Conservation (phyloP, 176 grass and related monocot species). For the Tillandsia leiboldiana region DNA sequence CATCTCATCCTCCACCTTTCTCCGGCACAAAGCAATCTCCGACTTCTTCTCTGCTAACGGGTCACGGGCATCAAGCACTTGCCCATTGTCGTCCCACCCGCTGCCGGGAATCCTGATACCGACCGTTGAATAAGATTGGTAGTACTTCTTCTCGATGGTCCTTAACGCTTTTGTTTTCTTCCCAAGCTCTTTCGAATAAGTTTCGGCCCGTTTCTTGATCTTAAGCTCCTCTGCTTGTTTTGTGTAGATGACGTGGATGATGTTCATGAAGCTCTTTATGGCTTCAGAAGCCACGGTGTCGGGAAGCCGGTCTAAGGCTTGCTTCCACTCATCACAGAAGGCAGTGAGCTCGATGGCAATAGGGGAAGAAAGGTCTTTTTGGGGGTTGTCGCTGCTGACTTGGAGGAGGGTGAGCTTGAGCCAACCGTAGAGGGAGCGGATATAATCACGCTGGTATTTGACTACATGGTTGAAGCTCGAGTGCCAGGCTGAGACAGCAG, state of each 20-base stretch:
- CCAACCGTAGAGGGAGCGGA: constrained; percentile 78
- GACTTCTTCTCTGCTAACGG: constrained; percentile 86
- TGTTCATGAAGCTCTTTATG: constrained; percentile 86
- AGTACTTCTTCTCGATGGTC: constrained; percentile 89
- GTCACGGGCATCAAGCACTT: constrained; percentile 70
- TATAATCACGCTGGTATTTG: constrained; percentile 77
- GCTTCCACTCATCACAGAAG: constrained; percentile 98
- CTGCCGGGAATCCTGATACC: constrained; percentile 64
- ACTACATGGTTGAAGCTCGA: constrained; percentile 81
- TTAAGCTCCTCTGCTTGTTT: constrained; percentile 94
- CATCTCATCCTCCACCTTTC: constrained; percentile 95
- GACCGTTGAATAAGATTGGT: constrained; percentile 90
- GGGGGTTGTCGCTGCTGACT: constrained; percentile 44
- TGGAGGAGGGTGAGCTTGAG: constrained; percentile 78
- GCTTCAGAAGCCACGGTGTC: constrained; percentile 89
- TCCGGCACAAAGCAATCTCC: constrained; percentile 53
- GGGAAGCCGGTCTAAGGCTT: constrained; percentile 83
- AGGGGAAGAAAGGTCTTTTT: constrained; percentile 48
- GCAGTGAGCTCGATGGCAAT: constrained; percentile 66
- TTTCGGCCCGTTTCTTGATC: constrained; percentile 72
- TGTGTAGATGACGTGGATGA: constrained; percentile 84
- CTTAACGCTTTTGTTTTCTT: constrained; percentile 78
- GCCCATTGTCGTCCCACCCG: constrained; percentile 41
- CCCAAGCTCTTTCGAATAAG: constrained; percentile 73
- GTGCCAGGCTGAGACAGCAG: constrained; percentile 78